Evolutionary conservation across 106 monocot species (phyloP).

Genomic region (Dioscorea alata): DNA sequence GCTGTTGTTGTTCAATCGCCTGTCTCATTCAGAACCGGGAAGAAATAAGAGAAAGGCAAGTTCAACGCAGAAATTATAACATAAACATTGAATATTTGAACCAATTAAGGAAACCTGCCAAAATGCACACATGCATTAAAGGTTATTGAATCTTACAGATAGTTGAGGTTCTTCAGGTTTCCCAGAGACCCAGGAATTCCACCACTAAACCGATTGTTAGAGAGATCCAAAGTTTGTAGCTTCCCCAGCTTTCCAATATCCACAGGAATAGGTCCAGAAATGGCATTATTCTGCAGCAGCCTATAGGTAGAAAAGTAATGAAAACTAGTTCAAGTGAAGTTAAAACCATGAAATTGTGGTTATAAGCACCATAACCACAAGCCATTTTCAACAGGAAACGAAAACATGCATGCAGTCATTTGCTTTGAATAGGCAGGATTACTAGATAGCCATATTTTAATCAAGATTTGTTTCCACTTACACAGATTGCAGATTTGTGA

Average conservation of each 20-base stretch:
- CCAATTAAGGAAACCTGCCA: background rate
- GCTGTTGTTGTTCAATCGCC: conserved; percentile 85
- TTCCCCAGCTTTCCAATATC: conserved; percentile 51
- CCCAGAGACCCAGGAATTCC: conserved; percentile 51
- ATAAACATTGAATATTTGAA: no score
- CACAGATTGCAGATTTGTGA: conserved; percentile 86
- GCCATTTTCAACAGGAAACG: no score
- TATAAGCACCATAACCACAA: no score
- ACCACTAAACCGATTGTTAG: conserved; percentile 54
- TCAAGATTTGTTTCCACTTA: conserved; percentile 32
- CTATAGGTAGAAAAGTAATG: conserved; percentile 21
- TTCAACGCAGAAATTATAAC: background rate
- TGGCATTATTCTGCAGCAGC: conserved; percentile 65
- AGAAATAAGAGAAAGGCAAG: background rate
- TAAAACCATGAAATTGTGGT: no score
- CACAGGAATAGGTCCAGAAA: conserved; percentile 51
- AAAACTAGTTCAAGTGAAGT: no score
- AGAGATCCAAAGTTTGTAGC: conserved; percentile 62
- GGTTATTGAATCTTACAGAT: conserved; percentile 38
- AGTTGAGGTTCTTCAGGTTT: conserved; percentile 52
- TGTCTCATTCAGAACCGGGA: conserved; percentile 21
- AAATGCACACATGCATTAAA: background rate
- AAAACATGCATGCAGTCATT: no score
- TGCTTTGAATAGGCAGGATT: no score
- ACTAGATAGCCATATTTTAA: no score